Conservation (phyloP, 176 grass and related monocot species). For the Eleusine indica region DNA sequence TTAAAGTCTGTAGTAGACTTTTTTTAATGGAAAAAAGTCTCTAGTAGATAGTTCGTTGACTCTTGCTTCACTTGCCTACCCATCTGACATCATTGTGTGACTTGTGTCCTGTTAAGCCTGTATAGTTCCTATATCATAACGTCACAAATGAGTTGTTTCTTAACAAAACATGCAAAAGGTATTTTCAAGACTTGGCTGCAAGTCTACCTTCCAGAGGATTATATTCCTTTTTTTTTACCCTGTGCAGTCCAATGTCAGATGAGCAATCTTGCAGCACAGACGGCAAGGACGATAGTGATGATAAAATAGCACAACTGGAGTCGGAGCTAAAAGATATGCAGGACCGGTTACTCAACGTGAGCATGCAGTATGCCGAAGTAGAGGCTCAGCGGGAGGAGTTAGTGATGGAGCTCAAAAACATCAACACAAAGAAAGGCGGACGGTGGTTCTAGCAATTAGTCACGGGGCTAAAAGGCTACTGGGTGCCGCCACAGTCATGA, state of each 20-base stretch:
- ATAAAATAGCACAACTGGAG: constrained; percentile 67
- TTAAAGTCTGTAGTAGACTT: not conserved
- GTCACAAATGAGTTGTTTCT: not conserved
- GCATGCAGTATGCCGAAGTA: constrained; percentile 86
- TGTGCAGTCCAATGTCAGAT: constrained; percentile 41
- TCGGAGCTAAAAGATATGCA: constrained; percentile 85
- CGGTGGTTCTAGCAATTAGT: constrained; percentile 75
- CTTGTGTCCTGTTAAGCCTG: not conserved
- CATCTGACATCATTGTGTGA: not conserved
- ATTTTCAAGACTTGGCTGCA: constrained; percentile 11
- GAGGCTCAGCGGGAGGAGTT: constrained; percentile 79
- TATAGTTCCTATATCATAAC: not conserved
- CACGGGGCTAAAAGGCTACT: constrained; percentile 37
- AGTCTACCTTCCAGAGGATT: constrained; percentile 17
- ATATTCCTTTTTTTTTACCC: constrained; percentile 38
- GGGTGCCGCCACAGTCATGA: constrained; percentile 36
- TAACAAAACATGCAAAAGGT: not conserved
- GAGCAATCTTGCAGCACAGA: constrained; percentile 27
- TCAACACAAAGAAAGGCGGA: constrained; percentile 51
- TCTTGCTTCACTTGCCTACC: too few species aligned
- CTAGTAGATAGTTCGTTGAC: not conserved
- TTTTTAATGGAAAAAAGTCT: not conserved
- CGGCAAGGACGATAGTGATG: constrained; percentile 40
- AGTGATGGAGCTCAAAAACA: constrained; percentile 76
- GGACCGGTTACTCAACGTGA: constrained; percentile 67